phyloP scores from a whole-genome alignment of 768 basidiomycete genomes.

The Gymnopilus dilepis region DNA sequence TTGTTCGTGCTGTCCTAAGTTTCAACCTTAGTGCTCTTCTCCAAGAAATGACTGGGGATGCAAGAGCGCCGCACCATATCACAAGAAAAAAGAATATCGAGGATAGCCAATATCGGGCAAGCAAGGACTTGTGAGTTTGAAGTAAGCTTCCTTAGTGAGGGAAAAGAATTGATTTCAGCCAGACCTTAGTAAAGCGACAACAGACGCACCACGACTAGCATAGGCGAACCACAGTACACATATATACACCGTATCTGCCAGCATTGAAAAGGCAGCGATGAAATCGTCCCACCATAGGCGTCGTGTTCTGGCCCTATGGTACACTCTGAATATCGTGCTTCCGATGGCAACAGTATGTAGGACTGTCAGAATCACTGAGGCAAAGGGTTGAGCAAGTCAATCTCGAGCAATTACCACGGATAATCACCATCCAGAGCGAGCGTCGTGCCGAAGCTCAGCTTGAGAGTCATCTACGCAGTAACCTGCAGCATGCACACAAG shows the following conservation, averaged over 20 bases:
- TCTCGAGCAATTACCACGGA: neutral
- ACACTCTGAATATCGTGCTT: constrained; percentile 22
- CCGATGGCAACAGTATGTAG: constrained; percentile 22
- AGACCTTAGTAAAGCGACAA: neutral
- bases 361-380: constrained; percentile 13
- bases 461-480: constrained; percentile 7
- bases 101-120: constrained; percentile 18
- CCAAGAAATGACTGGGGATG: no score
- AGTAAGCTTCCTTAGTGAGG: constrained; percentile 14
- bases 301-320: constrained; percentile 19
- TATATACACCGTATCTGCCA: constrained; percentile 21
- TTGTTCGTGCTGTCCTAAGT: constrained; percentile 19
- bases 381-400: neutral
- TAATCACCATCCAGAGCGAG: constrained; percentile 12
- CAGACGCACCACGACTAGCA: neutral
- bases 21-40: neutral
- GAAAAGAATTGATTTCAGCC: neutral
- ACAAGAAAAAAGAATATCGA: constrained; percentile 17
- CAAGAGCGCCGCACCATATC: constrained; percentile 6
- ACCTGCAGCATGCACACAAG: neutral
- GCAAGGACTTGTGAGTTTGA: constrained; percentile 8
- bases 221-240: constrained; percentile 22
- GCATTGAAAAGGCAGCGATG: constrained; percentile 19
- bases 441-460: constrained; percentile 13
- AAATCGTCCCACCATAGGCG: constrained; percentile 32